Base-by-base conservation (phyloP, 305 asterid genomes). In the Fraxinus floribunda region DNA sequence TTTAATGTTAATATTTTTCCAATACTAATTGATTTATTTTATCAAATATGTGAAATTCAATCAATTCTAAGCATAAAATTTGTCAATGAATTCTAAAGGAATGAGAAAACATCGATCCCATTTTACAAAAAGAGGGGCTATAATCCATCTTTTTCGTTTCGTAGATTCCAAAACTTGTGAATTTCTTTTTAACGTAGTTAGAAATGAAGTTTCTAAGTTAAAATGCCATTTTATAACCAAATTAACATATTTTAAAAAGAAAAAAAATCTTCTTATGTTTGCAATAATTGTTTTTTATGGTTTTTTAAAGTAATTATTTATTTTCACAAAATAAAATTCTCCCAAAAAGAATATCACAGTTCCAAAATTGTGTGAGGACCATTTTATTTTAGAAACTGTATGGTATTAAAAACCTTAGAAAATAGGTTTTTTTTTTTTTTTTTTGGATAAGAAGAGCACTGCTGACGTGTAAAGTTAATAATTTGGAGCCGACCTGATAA, bases 371-470 rank as follows among this genome's bases (percentile, higher is more conserved):
- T 34, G 74, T 74, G 85, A 80, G 66, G 80, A 71, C 76, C 80
- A 72, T 57, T 34, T 44, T 3, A 22, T 44, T 10, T 10, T 44
- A 15, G 34, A 83, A 34, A 39, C 24, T 62, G 75, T 32, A 26
- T 62, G 81, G 73, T 24, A 36, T 16, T 52, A 46, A 39, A 8
- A 39, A 39, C 46, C 46, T 39, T 13, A 8, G 15, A 39, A 8
- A 39, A 39, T 39, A 39, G 15, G 15, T 1, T 7, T 38, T 38
- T 5, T 35, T 35, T 38, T 5, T 35, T 35, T 38, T 7, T 29
- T 29, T 29, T 6, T 3, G n/a, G 94, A 91, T 89, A 86, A 79
- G 26, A 82, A 36, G 85, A 78, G 73, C 52, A 75, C 0, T 52
- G 80, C 81, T 80, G 85, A 73, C 60, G 15, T 78, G 88, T 64